Conservation (phyloP, 148 eudicot genomes). For the Agrostemma githago region DNA sequence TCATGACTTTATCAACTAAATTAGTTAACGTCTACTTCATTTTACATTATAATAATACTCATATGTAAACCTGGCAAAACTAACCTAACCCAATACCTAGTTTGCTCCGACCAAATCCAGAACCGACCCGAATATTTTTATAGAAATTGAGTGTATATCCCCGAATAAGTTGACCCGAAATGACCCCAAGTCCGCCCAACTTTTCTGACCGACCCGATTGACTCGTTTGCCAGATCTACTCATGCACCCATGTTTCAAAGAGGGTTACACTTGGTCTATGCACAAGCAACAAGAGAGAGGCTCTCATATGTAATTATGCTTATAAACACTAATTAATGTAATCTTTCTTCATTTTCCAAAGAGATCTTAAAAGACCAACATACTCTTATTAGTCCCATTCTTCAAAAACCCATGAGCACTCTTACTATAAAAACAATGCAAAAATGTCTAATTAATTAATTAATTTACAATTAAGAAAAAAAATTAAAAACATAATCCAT, state of each 20-base stretch:
- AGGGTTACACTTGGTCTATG: slow-evolving; percentile 7
- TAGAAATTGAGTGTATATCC: too few relatives aligned
- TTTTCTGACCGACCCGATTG: too few relatives aligned
- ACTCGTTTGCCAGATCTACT: too few relatives aligned
- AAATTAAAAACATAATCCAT: slow-evolving; percentile 36
- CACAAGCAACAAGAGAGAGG: slow-evolving; percentile 20
- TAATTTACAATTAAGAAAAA: slow-evolving; percentile 18
- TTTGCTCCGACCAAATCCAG: too few relatives aligned
- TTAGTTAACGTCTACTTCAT: too few relatives aligned
- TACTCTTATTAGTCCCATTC: slow-evolving; percentile 75
- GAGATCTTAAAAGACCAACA: slow-evolving; percentile 96
- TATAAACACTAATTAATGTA: background rate
- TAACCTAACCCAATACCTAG: too few relatives aligned
- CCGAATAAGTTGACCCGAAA: too few relatives aligned
- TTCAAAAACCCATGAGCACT: slow-evolving; percentile 95
- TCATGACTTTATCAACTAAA: too few relatives aligned
- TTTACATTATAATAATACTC: too few relatives aligned
- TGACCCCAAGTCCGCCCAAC: too few relatives aligned
- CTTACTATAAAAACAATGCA: slow-evolving; percentile 20
- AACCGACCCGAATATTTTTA: too few relatives aligned
- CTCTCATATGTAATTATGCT: background rate
- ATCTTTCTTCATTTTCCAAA: slow-evolving; percentile 45
- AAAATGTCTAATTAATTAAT: slow-evolving; percentile 2
- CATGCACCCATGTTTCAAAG: background rate
- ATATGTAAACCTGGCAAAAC: too few relatives aligned